Evolutionary conservation across 2,329 filamentous ascomycete genomes (phyloP), one percentile per base, ranked within the genome.

Genomic region (Amauroascus verrucosus): DNA sequence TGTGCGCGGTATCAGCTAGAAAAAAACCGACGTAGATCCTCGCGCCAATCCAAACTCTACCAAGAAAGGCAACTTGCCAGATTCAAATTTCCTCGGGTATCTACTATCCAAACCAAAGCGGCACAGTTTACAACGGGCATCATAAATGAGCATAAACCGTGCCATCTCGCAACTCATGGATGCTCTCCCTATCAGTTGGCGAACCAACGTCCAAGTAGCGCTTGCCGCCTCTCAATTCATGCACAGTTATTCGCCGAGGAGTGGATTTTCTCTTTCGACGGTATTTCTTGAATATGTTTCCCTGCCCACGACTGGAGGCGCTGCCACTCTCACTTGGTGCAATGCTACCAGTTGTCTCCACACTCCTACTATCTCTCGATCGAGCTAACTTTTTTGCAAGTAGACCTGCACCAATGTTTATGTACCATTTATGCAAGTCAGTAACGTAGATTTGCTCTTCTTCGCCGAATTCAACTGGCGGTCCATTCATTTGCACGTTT

Each of bases 131-230:
- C n/a, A 40, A 18, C 14, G 11, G 6, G 6, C 14, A 26, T 51
- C 26, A 51, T 18, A 53, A 57, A 62, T 71, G 67, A 7, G 68
- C 67, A 62, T 72, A 72, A 14, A 71, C 62, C 3, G 70, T 72
- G 9, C 70, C 70, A 60, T 72, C 70, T 13, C 70, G 62, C 24
- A 72, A 56, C 45, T 72, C 69, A 58, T 72, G 70, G 44, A 72
- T 71, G 54, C 64, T 68, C 33, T 68, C 66, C 38, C 61, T 67
- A 30, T 60, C 59, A 22, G 63, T 63, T 8, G 68, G 64, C 16
- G 69, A 71, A 5, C 69, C 70, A 50, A 68, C 63, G 56, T 72
- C 70, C 0, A 67, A 64, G 55, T 72, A 72, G 35, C 65, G 64
- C 54, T 63, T 65, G n/a, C 70, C 70, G 59, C 71, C 66, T 54